Evolutionary conservation across 331 rosid species (phyloP).

Genomic region (Saraca asoca): DNA sequence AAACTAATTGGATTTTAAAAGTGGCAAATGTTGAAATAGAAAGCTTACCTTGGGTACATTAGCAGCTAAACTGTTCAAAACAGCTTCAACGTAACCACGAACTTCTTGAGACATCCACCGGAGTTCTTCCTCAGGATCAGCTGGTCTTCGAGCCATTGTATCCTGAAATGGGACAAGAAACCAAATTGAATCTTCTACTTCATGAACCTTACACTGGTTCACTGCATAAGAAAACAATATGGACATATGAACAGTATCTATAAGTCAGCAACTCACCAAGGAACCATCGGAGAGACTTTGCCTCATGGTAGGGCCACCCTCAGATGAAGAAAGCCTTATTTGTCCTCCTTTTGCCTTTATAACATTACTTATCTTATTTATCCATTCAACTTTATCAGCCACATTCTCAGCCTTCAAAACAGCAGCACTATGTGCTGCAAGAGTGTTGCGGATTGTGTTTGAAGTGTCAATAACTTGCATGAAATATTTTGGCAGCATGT

Average conservation of each 20-base stretch:
- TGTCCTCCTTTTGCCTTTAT: slow-evolving; percentile 81
- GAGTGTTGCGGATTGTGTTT: slow-evolving; percentile 13
- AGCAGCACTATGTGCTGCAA: slow-evolving; percentile 89
- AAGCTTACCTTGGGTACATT: slow-evolving; percentile 85
- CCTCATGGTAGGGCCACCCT: slow-evolving; percentile 66
- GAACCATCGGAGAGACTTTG: slow-evolving; percentile 97
- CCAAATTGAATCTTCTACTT: not conserved
- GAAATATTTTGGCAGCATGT: not conserved
- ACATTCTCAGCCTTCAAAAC: slow-evolving; percentile 86
- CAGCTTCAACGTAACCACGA: slow-evolving; percentile 98
- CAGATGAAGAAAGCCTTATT: slow-evolving; percentile 45
- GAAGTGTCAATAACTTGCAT: not conserved
- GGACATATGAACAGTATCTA: not conserved
- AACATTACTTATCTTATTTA: slow-evolving; percentile 71
- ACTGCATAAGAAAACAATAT: slow-evolving; percentile 2
- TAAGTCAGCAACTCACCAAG: slow-evolving; percentile 59
- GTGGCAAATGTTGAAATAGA: not conserved
- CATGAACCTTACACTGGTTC: slow-evolving; percentile 12
- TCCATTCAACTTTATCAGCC: slow-evolving; percentile 87
- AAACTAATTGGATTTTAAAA: not conserved
- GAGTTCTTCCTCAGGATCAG: slow-evolving; percentile 98
- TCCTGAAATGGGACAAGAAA: slow-evolving; percentile 50
- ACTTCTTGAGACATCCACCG: slow-evolving; percentile 99
- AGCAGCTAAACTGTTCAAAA: slow-evolving; percentile 97
- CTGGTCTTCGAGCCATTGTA: slow-evolving; percentile 91